Evolutionary conservation across 2,329 filamentous ascomycete species (phyloP), one percentile per base, ranked within the genome.

Genomic region (Phoma sp.): DNA sequence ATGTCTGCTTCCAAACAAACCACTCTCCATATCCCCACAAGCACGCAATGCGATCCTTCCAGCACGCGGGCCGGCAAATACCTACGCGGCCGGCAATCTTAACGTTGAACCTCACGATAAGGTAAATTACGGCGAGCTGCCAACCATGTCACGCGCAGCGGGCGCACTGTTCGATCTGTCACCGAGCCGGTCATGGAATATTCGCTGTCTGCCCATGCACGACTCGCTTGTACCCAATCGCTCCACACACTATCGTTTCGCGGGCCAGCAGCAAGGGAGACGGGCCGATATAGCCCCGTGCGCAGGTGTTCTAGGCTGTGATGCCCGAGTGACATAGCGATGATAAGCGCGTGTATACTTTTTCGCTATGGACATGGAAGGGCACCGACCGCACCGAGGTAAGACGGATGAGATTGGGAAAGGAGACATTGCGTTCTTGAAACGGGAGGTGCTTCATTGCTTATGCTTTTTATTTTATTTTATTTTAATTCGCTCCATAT

Each of bases 131-230:
- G 37, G 23, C 29, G 11, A 26, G 36, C 25, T 32, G 36, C 29
- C 25, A 53, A 30, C 42, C 33, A 40, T 23, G 34, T 46, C 42
- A 52, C 34, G n/a, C n/a, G n/a, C n/a, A n/a, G n/a, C n/a, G n/a
- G n/a, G 40, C 40, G 40, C 48, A 51, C 49, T 47, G 37, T 47
- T 37, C 30, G 20, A 20, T 42, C 25, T 33, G 50, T 53, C 50
- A 42, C 36, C 29, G 49, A 30, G 29, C 20, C 30, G 42, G 50
- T 53, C 50, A 47, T 47, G 37, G 26, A 14, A 33, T 17, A 18
- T 26, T 17, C 25, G 42, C 25, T 25, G 25, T 40, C 28, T 10
- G 15, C 20, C 29, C 37, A 11, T 25, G 14, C 43, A 53, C 43
- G 38, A 53, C 34, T 53, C 43, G 15, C 21, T 10, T 25, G 17